Percentiles rank a stretch among this genome's conserved stretches.
Conservation (phyloP, 192 early-diverging fungal species). For the Backusella luteola region DNA sequence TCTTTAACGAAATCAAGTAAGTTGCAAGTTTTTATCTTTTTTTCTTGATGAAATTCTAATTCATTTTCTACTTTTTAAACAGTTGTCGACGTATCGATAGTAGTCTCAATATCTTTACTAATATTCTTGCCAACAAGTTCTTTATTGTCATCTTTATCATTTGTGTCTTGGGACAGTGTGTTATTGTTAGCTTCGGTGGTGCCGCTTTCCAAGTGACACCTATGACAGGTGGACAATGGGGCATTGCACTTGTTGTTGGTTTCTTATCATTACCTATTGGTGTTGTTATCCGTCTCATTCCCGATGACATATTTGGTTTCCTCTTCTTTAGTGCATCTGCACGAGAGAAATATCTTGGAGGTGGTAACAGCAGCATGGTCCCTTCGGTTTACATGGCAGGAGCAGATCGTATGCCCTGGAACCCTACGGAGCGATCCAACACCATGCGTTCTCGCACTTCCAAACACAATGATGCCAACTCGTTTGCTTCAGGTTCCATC, state of each 20-base stretch:
- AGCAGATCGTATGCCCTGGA: conserved; percentile 46
- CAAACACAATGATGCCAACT: neutral
- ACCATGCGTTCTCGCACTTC: conserved; percentile 13
- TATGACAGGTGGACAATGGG: conserved; percentile 76
- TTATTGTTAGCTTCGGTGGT: conserved; percentile 91
- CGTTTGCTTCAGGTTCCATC: conserved; percentile 1
- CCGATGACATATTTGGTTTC: conserved; percentile 57
- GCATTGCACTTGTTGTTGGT: conserved; percentile 77
- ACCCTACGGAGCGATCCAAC: neutral
- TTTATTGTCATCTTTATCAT: conserved; percentile 80
- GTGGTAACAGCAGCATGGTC: neutral
- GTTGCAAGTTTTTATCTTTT: conserved; percentile 1
- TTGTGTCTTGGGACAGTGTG: conserved; percentile 72
- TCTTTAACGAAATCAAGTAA: conserved; percentile 88
- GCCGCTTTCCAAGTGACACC: conserved; percentile 75
- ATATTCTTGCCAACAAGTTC: conserved; percentile 73
- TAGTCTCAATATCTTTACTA: conserved; percentile 85
- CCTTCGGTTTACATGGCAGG: conserved; percentile 36
- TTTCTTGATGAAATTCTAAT: neutral
- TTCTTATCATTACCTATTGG: conserved; percentile 84
- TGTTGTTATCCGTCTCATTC: conserved; percentile 78
- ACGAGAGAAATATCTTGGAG: conserved; percentile 27
- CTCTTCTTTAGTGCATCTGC: conserved; percentile 32
- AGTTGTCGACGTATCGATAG: conserved; percentile 72
- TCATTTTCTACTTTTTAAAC: neutral